A percentile compares a stretch with the other conserved stretches of the same genome.
These are phyloP conservation scores for Citrus unshiu DNA, from an alignment of 345 rosid species.

Conservation along the genomic window DNA sequence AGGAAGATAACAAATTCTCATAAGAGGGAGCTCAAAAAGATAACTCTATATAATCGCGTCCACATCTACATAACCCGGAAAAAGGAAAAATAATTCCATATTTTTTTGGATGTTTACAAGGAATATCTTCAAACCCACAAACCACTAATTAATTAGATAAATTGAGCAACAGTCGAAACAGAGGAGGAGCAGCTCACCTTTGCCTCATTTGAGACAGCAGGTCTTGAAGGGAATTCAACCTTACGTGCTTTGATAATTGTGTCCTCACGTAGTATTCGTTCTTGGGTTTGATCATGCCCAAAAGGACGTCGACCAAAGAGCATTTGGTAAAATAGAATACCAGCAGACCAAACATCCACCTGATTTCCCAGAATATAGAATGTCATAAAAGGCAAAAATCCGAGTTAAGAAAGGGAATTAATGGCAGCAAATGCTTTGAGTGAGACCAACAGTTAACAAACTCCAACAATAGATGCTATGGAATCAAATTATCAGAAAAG, in stretches of 20 bases:
- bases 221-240: constrained; percentile 95
- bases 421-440: neutral
- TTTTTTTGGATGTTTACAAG: neutral
- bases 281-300: constrained; percentile 98
- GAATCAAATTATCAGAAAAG: neutral
- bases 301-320: constrained; percentile 92
- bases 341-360: constrained; percentile 99
- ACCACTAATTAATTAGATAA: neutral
- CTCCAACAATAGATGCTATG: neutral
- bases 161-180: neutral
- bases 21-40: neutral
- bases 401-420: neutral
- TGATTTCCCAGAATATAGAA: constrained; percentile 23
- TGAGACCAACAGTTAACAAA: neutral
- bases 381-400: neutral
- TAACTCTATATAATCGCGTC: neutral
- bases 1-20: neutral
- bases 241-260: constrained; percentile 94
- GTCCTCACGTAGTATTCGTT: constrained; percentile 89
- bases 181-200: constrained; percentile 52
- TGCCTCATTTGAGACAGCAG: constrained; percentile 86
- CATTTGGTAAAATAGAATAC: constrained; percentile 93
- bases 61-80: neutral
- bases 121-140: neutral
- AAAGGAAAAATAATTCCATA: neutral